Conservation (phyloP, 2,329 filamentous ascomycete genomes). For the Epichloe uncinata region DNA sequence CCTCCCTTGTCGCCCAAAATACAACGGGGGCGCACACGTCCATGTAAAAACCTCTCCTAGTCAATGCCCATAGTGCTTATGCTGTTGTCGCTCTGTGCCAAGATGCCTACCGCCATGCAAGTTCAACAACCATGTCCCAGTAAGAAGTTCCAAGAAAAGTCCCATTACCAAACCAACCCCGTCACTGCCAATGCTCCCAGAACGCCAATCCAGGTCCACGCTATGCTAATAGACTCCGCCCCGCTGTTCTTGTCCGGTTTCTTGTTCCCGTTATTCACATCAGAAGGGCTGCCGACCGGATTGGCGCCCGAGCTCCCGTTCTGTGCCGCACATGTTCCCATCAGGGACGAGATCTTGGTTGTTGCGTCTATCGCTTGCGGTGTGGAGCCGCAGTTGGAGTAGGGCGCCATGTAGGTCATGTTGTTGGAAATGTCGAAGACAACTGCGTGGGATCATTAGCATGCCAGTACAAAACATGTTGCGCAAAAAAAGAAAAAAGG, state of each 20-base stretch:
- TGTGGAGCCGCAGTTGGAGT: slow-evolving; percentile 32
- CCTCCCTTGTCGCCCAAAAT: too few relatives aligned
- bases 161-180: neutral
- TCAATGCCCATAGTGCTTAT: too few relatives aligned
- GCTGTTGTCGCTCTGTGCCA: too few relatives aligned
- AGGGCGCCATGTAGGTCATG: slow-evolving; percentile 35
- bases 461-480: too few relatives aligned
- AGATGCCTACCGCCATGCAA: too few relatives aligned
- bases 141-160: neutral
- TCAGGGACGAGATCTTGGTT: slow-evolving; percentile 7
- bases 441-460: slow-evolving; percentile 14
- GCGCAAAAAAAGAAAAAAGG: too few relatives aligned
- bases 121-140: too few relatives aligned
- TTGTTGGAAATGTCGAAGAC: slow-evolving; percentile 39
- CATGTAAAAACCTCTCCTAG: too few relatives aligned
- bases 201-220: neutral
- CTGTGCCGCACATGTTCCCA: slow-evolving; percentile 8
- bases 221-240: neutral
- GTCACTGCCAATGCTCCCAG: neutral
- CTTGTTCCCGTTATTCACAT: neutral
- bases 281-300: neutral
- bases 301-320: neutral
- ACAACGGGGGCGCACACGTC: too few relatives aligned
- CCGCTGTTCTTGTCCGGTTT: neutral
- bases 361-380: slow-evolving; percentile 8